Conservation (phyloP, 257 asterid genomes). For the Nicotiana attenuata region DNA sequence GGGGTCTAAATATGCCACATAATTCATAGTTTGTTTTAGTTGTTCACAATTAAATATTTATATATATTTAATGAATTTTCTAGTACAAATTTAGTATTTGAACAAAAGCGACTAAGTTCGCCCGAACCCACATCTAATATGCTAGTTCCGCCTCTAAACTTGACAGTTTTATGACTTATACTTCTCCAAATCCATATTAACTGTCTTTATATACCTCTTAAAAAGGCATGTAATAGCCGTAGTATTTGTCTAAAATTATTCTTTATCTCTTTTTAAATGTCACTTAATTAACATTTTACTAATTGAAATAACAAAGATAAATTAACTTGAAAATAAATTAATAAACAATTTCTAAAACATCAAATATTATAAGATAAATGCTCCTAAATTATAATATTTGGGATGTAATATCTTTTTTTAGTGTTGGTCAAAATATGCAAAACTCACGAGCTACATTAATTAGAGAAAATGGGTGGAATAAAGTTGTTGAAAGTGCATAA, state of each 20-base stretch:
- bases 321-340: too few relatives aligned
- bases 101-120: too few relatives aligned
- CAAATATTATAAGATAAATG: background rate
- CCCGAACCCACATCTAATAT: too few relatives aligned
- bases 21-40: too few relatives aligned
- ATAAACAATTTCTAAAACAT: too few relatives aligned
- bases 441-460: constrained; percentile 32
- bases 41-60: too few relatives aligned
- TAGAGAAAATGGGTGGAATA: constrained; percentile 22
- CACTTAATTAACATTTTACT: background rate
- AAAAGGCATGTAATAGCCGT: background rate
- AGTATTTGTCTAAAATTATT: background rate
- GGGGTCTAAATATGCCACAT: too few relatives aligned
- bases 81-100: too few relatives aligned
- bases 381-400: background rate
- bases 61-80: too few relatives aligned
- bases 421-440: constrained; percentile 22
- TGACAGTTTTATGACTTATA: background rate
- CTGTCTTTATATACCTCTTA: background rate
- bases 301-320: background rate
- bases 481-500: constrained; percentile 37
- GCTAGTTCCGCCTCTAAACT: too few relatives aligned
- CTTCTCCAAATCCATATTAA: background rate
- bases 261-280: background rate
- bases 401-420: background rate